These are phyloP conservation scores for Ascochyta fabae DNA, from an alignment of 2,329 filamentous ascomycete species.

Conservation along the genomic window DNA sequence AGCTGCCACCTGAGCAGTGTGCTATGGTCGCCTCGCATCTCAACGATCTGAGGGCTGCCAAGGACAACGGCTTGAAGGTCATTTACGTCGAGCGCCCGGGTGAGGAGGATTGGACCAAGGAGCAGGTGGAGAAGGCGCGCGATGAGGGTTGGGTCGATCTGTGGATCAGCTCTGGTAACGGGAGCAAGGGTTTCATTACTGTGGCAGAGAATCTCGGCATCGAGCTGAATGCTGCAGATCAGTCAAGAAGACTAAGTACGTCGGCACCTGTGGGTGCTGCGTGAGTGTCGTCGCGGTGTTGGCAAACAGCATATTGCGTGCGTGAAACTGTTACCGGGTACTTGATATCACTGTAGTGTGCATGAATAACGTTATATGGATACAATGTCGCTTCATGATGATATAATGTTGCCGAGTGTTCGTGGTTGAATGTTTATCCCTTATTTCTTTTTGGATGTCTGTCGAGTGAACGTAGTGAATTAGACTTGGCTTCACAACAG, in stretches of 20 bases:
- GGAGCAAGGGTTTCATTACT: constrained; percentile 57
- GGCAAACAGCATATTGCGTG: background rate
- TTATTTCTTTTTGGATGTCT: no score
- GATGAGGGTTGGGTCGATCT: constrained; percentile 68
- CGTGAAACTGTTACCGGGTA: background rate
- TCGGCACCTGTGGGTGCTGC: constrained; percentile 19
- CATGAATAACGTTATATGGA: background rate
- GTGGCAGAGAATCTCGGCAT: constrained; percentile 51
- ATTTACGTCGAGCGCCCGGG: constrained; percentile 73
- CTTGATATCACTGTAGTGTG: background rate
- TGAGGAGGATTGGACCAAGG: constrained; percentile 68
- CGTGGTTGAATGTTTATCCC: background rate
- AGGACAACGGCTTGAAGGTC: constrained; percentile 68
- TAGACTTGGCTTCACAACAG: background rate
- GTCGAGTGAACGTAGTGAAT: background rate
- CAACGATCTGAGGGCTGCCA: constrained; percentile 70
- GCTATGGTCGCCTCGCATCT: constrained; percentile 82
- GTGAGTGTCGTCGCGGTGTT: background rate
- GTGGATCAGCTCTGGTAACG: constrained; percentile 52
- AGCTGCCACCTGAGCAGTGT: constrained; percentile 65
- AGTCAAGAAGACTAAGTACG: constrained; percentile 22
- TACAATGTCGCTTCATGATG: background rate
- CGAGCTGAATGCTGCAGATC: constrained; percentile 9
- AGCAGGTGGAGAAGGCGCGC: constrained; percentile 59
- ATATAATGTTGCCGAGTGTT: background rate